phyloP scores from a whole-genome alignment of 2,329 filamentous ascomycete species.

The Fusarium pseudocircinatum region DNA sequence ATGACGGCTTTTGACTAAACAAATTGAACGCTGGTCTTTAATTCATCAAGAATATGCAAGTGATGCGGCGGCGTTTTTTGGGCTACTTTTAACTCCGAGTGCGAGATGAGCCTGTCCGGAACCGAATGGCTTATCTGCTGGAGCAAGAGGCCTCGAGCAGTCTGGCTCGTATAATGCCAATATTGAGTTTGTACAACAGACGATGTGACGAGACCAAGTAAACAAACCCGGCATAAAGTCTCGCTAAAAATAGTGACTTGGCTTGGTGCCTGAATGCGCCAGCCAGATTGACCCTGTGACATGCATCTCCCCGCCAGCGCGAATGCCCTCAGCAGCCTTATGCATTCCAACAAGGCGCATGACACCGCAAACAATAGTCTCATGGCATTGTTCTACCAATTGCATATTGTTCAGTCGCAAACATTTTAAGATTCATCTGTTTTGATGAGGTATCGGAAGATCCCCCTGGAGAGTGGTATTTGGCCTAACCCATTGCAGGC shows the following conservation, averaged over 20 bases:
- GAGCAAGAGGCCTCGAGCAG: background rate
- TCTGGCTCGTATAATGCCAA: background rate
- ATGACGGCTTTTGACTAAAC: accelerated
- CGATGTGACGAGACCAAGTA: background rate
- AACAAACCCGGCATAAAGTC: background rate
- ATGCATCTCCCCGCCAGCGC: background rate
- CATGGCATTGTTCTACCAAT: background rate
- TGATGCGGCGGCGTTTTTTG: background rate
- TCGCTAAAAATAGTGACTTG: background rate
- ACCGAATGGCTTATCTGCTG: background rate
- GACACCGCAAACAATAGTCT: background rate
- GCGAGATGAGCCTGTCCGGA: background rate
- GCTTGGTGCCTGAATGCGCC: background rate
- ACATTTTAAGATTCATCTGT: background rate
- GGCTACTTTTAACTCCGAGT: no score
- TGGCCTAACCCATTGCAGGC: conserved; percentile 10
- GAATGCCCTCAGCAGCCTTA: background rate
- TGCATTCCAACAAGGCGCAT: background rate
- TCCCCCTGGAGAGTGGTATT: conserved; percentile 7
- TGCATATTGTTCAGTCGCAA: background rate
- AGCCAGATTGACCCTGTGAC: background rate
- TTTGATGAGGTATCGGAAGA: conserved; percentile 18
- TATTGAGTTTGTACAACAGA: background rate
- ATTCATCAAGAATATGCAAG: no score
- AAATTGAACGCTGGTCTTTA: accelerated